phyloP scores from a whole-genome alignment of 345 rosid species.

The Hirschfeldia incana region DNA sequence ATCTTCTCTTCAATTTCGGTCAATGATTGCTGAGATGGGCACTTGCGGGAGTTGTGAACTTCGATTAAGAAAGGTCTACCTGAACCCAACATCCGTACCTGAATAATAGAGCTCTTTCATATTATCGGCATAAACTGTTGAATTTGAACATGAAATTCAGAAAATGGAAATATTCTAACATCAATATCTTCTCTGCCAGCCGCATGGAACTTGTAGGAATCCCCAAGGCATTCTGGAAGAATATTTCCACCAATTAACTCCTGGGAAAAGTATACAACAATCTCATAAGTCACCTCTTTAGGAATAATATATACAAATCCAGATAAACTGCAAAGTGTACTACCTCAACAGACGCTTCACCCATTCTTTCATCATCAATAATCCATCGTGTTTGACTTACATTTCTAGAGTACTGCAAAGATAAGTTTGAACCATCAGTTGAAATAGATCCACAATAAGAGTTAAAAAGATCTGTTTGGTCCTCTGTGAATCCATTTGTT shows the following conservation, averaged over 20 bases:
- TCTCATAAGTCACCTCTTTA: too few species aligned
- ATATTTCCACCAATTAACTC: slow-evolving; percentile 80
- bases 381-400: slow-evolving; percentile 97
- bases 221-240: slow-evolving; percentile 76
- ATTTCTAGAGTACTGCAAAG: slow-evolving; percentile 84
- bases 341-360: slow-evolving; percentile 96
- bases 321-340: slow-evolving; percentile 5
- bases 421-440: background rate
- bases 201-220: slow-evolving; percentile 91
- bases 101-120: slow-evolving; percentile 38
- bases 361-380: slow-evolving; percentile 95
- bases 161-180: slow-evolving; percentile 44
- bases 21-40: slow-evolving; percentile 60
- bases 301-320: background rate
- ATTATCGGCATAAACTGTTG: slow-evolving; percentile 26
- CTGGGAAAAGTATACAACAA: too few species aligned
- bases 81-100: slow-evolving; percentile 99
- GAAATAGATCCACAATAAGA: background rate
- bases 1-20: slow-evolving; percentile 68
- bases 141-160: slow-evolving; percentile 10
- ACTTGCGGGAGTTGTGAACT: slow-evolving; percentile 78
- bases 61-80: slow-evolving; percentile 98
- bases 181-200: slow-evolving; percentile 99
- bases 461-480: too few species aligned
- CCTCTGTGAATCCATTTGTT: slow-evolving; percentile 18